Percentiles rank a stretch among this genome's conserved stretches.
phyloP scores from a whole-genome alignment of 345 rosid genomes.

The Erodium maritimum region DNA sequence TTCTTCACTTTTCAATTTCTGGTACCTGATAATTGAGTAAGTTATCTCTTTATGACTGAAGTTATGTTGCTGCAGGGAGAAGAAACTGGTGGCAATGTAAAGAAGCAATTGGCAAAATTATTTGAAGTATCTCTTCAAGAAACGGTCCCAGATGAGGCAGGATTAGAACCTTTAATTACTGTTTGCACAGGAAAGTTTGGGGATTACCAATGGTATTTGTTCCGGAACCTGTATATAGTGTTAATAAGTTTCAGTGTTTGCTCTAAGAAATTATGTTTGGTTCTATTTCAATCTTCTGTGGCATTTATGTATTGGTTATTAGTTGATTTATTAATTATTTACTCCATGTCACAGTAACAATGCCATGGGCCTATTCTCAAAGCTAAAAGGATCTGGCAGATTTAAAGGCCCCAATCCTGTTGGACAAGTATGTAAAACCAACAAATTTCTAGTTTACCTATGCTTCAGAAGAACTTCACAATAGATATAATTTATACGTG shows the following conservation, averaged over 20 bases:
- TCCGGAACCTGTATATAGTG: neutral
- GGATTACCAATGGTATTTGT: slow-evolving; percentile 75
- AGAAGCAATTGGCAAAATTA: slow-evolving; percentile 43
- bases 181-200: slow-evolving; percentile 61
- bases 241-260: neutral
- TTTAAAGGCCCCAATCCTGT: slow-evolving; percentile 69
- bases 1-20: neutral
- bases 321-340: neutral
- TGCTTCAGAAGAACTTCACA: neutral
- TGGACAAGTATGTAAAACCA: slow-evolving; percentile 48
- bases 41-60: slow-evolving; percentile 1
- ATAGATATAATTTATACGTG: neutral
- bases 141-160: slow-evolving; percentile 47
- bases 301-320: neutral
- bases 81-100: slow-evolving; percentile 47
- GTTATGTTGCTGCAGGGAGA: slow-evolving; percentile 26
- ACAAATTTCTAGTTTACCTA: neutral
- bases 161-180: slow-evolving; percentile 61
- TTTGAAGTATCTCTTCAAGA: slow-evolving; percentile 46
- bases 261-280: neutral
- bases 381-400: slow-evolving; percentile 52
- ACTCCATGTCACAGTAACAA: slow-evolving; percentile 46
- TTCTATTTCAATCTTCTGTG: neutral
- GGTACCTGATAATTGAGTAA: neutral
- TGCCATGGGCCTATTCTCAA: slow-evolving; percentile 81